Conservation (phyloP, 805 yeast species). For the Lipomyces orientalis region DNA sequence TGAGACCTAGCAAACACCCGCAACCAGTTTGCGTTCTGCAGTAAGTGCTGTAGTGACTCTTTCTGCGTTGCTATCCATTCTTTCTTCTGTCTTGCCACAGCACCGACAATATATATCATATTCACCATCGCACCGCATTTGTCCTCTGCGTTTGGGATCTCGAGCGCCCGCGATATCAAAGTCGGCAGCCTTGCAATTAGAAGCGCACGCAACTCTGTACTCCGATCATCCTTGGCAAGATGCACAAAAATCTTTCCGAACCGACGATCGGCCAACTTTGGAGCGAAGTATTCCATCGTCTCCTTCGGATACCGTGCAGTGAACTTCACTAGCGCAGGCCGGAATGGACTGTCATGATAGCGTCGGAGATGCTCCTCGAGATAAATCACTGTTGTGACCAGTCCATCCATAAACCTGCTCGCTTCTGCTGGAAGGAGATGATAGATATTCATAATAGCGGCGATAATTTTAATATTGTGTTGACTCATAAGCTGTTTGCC, state of each 20-base stretch:
- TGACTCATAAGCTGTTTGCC: slow-evolving; percentile 81
- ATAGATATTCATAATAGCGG: slow-evolving; percentile 88
- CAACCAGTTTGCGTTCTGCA: slow-evolving; percentile 44
- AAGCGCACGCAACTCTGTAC: slow-evolving; percentile 60
- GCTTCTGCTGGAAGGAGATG: slow-evolving; percentile 93
- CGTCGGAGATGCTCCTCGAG: slow-evolving; percentile 85
- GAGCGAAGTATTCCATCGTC: slow-evolving; percentile 70
- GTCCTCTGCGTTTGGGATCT: slow-evolving; percentile 58
- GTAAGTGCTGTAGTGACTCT: slow-evolving; percentile 42
- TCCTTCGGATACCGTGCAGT: slow-evolving; percentile 81
- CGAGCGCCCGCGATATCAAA: slow-evolving; percentile 55
- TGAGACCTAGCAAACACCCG: slow-evolving; percentile 52
- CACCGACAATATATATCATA: slow-evolving; percentile 65
- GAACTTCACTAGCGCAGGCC: slow-evolving; percentile 87
- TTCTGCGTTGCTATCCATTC: slow-evolving; percentile 66
- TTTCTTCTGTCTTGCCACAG: slow-evolving; percentile 54
- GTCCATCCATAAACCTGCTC: slow-evolving; percentile 85
- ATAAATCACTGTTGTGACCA: slow-evolving; percentile 73
- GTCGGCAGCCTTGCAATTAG: slow-evolving; percentile 59
- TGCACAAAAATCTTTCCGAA: slow-evolving; percentile 71
- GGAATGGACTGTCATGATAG: slow-evolving; percentile 84
- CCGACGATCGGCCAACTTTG: slow-evolving; percentile 67
- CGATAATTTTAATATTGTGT: slow-evolving; percentile 82
- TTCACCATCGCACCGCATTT: slow-evolving; percentile 68
- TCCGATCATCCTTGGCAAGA: slow-evolving; percentile 62